Evolutionary conservation across 78 protist species (phyloP), one percentile per base, ranked within the genome.

Genomic region (Protostelium mycophagum): DNA sequence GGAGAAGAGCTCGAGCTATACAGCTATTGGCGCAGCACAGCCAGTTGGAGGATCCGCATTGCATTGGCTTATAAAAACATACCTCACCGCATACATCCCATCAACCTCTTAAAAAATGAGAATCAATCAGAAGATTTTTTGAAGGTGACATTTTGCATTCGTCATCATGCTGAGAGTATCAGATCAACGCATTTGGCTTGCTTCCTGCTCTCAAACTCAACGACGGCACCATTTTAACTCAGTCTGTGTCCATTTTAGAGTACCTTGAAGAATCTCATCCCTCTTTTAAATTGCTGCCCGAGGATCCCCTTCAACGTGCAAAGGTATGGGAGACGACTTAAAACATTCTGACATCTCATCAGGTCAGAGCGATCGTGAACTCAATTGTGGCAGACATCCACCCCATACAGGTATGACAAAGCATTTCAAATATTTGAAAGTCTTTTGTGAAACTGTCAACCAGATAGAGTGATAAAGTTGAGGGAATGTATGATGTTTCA

Each of bases 21-120:
- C 83, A 88, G 95, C 9, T 97, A 97, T 93, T 97, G 91, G 88
- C 93, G 98, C 83, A 89, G 94, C 87, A 93, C 97, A 38, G 95
- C 97, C 86, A 92, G 96, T 29, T 97, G 96, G 96, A 95, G 98
- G 83, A 96, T 97, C 28, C 95, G 98, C 89, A 73, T 91, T 5
- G 94, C 93, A n/a, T 51, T 93, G 0, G 95, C 88, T 16, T 88
- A 34, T 28, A 93, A 93, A 28, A 87, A 87, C 83, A 87, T 90
- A 25, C 85, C 88, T n/a, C 89, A 90, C 84, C 90, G 90, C 51
- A 89, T 87, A 84, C 88, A 91, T 86, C 90, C 96, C 35, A 83
- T 96, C 34, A 90, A 95, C 83, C 90, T 96, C 36, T 35, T 96
- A 1, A 95, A 96, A 63, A 89, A 91, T 28, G 96, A 90, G 84